Percentiles rank a stretch among this genome's conserved stretches.
phyloP scores from a whole-genome alignment of 2,329 filamentous ascomycete species.

The Alternaria arborescens region DNA sequence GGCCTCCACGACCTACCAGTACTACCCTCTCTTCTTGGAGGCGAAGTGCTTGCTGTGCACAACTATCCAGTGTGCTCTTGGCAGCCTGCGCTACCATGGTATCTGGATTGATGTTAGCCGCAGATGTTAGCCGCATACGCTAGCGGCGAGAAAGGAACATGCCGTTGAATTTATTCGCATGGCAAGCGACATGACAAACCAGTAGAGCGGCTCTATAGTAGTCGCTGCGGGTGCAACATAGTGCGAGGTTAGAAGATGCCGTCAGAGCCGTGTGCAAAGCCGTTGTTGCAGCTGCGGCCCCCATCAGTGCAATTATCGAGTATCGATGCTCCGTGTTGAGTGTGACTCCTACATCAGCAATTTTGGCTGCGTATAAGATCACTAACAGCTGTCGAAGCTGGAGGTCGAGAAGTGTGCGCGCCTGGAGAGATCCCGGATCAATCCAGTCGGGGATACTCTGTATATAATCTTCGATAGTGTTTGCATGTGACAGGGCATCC shows the following conservation, averaged over 20 bases:
- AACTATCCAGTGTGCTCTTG: conserved; percentile 17
- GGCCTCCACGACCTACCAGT: not conserved
- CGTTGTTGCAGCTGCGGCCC: conserved; percentile 21
- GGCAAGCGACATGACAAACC: conserved; percentile 30
- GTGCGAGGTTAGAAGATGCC: conserved; percentile 19
- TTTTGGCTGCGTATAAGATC: not conserved
- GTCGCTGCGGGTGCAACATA: conserved; percentile 30
- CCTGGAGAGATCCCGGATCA: not conserved
- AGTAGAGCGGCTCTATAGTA: conserved; percentile 31
- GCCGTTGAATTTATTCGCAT: conserved; percentile 19
- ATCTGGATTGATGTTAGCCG: conserved; percentile 18
- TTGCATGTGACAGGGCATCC: conserved; percentile 17
- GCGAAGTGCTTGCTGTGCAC: conserved; percentile 23
- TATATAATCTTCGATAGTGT: not conserved
- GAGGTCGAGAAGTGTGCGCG: not conserved
- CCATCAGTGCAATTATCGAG: conserved; percentile 20
- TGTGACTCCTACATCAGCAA: not conserved
- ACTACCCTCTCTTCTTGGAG: not conserved
- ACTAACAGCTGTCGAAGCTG: not conserved
- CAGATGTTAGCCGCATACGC: conserved; percentile 17
- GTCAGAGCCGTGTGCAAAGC: conserved; percentile 22
- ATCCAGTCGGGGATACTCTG: not conserved
- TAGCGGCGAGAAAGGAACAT: not conserved
- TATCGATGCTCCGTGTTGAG: conserved; percentile 5
- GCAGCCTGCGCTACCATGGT: conserved; percentile 17